These are phyloP conservation scores for Emericellopsis terricola DNA, from an alignment of 495 filamentous ascomycete species.

Conservation along the genomic window DNA sequence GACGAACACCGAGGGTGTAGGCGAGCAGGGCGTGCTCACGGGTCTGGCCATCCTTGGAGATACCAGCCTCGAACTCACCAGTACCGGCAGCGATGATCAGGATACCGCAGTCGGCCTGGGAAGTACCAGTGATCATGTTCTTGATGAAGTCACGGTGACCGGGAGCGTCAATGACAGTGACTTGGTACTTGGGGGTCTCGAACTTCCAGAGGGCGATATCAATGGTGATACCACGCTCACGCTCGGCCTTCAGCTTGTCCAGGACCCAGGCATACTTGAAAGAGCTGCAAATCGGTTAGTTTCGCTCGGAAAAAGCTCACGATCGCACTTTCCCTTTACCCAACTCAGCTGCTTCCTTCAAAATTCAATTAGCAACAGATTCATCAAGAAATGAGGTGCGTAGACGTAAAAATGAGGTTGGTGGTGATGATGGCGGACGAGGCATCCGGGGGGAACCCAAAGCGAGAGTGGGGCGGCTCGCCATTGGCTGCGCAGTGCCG, in stretches of 20 bases:
- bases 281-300: constrained; percentile 52
- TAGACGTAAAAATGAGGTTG: not conserved
- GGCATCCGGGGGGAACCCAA: too few relatives aligned
- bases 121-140: constrained; percentile 99
- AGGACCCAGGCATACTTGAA: constrained; percentile 99
- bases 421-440: too few relatives aligned
- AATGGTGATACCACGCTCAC: constrained; percentile 99
- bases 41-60: constrained; percentile 99
- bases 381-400: not conserved
- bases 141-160: constrained; percentile 99
- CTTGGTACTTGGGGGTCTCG: constrained; percentile 96
- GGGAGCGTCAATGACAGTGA: constrained; percentile 98
- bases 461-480: too few relatives aligned
- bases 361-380: constrained; percentile 2
- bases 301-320: not conserved
- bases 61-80: constrained; percentile 99
- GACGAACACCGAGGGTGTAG: constrained; percentile 98
- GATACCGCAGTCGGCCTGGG: constrained; percentile 97
- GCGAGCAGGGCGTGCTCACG: constrained; percentile 99
- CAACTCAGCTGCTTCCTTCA: constrained; percentile 92
- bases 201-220: constrained; percentile 99
- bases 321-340: too few relatives aligned
- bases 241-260: constrained; percentile 99
- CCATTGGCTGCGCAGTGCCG: too few relatives aligned
- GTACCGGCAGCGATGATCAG: constrained; percentile 99